Base-by-base conservation (phyloP, 352 stramenopile genomes). In the Phytophthora syringae region DNA sequence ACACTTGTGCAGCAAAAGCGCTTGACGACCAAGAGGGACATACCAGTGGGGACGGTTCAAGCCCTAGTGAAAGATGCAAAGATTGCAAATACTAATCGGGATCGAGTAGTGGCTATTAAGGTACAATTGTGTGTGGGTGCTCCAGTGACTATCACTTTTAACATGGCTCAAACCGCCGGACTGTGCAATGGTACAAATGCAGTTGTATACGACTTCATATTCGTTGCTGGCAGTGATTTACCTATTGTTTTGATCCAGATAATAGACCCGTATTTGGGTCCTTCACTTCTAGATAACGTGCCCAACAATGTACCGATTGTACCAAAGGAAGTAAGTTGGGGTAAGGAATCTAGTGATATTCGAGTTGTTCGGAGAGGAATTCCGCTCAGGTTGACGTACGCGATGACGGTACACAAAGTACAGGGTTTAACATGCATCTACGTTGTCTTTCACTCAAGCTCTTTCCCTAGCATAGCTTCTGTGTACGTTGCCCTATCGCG, bases 321-420 rank as follows among this genome's bases (percentile, higher is more conserved):
- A 12, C 49, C 49, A 1, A 56, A 32, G 7, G 49, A 56, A 9
- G 12, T 36, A 36, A 11, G 9, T 7, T 45, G 49, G 32, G 28
- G 49, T 12, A 45, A 56, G 12, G 21, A 20, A 45, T 34, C 20
- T 16, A 56, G 49, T 34, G 32, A 45, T 15, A 4, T 56, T 16
- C 32, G 49, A 30, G 49, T 56, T 1, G 49, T 56, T 11, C 2
- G 49, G 10, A 3, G 49, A 32, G 32, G 49, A 16, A 56, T 56
- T 22, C 49, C 32, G 3, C 48, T 54, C 11, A 13, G 49, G 1
- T 32, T 56, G 6, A 32, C n/a, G n/a, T n/a, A n/a, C n/a, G n/a
- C n/a, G n/a, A n/a, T n/a, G n/a, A n/a, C n/a, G n/a, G n/a, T n/a
- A 5, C 49, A 56, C 20, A 56, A 45, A 45, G 49, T 47, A 16